These are phyloP conservation scores for Phytophthora vignae DNA, from an alignment of 352 stramenopile genomes.

Conservation along the genomic window DNA sequence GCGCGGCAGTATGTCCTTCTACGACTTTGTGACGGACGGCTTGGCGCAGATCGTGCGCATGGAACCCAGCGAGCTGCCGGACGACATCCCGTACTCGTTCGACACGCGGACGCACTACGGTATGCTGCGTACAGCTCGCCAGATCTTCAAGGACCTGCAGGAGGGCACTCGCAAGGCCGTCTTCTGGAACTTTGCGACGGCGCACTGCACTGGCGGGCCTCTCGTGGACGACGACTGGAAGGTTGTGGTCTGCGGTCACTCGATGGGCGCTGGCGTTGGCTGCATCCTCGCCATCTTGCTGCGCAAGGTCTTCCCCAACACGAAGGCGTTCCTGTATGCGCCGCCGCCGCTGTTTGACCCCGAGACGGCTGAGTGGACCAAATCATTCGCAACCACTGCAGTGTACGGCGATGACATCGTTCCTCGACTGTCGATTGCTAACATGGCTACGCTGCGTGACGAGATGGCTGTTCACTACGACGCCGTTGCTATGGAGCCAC, in stretches of 20 bases:
- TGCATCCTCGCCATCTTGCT: constrained; percentile 76
- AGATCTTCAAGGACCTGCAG: constrained; percentile 68
- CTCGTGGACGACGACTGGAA: constrained; percentile 48
- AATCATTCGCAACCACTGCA: constrained; percentile 69
- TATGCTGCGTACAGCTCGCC: constrained; percentile 72
- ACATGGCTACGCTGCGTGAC: constrained; percentile 69
- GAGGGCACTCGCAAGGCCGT: constrained; percentile 59
- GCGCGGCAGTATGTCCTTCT: constrained; percentile 80
- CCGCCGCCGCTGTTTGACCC: constrained; percentile 73
- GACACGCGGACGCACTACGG: constrained; percentile 72
- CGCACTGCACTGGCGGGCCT: constrained; percentile 45
- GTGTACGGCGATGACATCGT: constrained; percentile 83
- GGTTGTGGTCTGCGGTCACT: constrained; percentile 84
- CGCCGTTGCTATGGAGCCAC: constrained; percentile 62
- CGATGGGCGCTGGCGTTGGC: constrained; percentile 81
- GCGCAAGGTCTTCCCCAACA: constrained; percentile 58
- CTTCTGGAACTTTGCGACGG: constrained; percentile 77
- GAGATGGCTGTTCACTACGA: constrained; percentile 78
- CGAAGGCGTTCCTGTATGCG: constrained; percentile 72
- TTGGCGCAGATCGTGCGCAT: constrained; percentile 74
- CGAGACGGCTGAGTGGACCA: constrained; percentile 62
- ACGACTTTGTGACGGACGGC: constrained; percentile 81
- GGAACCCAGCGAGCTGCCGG: constrained; percentile 59
- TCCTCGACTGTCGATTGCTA: constrained; percentile 70
- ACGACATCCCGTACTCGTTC: constrained; percentile 56